phyloP scores from a whole-genome alignment of 2,329 filamentous ascomycete genomes.

The Epichloe baconii region DNA sequence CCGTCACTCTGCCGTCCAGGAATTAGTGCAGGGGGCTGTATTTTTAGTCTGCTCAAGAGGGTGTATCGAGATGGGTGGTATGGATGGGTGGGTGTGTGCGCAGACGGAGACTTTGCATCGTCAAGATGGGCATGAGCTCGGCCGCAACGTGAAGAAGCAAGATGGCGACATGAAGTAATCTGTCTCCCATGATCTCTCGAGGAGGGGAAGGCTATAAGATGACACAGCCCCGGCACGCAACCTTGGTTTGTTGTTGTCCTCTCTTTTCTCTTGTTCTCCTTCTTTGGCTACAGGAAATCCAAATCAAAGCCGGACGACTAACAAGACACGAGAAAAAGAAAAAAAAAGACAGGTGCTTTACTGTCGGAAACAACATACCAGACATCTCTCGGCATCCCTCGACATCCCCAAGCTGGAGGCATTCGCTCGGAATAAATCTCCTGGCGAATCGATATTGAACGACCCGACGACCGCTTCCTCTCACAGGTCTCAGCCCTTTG shows the following conservation, averaged over 20 bases:
- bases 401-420: too few species aligned
- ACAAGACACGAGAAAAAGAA: background rate
- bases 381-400: too few species aligned
- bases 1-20: background rate
- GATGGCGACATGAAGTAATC: background rate
- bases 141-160: background rate
- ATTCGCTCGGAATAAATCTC: too few species aligned
- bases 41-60: conserved; percentile 1
- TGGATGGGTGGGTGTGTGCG: background rate
- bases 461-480: too few species aligned
- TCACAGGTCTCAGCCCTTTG: too few species aligned
- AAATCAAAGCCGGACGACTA: background rate
- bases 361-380: too few species aligned
- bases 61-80: conserved; percentile 1
- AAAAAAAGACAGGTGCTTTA: too few species aligned
- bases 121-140: background rate
- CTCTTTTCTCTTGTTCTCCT: background rate
- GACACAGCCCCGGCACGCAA: background rate
- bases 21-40: background rate
- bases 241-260: background rate
- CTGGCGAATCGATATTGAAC: too few species aligned
- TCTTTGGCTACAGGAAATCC: background rate
- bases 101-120: background rate
- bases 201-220: conserved; percentile 1
- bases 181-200: background rate